Base-by-base conservation (phyloP, 192 early-diverging fungal species). In the Dissophora globulifera region DNA sequence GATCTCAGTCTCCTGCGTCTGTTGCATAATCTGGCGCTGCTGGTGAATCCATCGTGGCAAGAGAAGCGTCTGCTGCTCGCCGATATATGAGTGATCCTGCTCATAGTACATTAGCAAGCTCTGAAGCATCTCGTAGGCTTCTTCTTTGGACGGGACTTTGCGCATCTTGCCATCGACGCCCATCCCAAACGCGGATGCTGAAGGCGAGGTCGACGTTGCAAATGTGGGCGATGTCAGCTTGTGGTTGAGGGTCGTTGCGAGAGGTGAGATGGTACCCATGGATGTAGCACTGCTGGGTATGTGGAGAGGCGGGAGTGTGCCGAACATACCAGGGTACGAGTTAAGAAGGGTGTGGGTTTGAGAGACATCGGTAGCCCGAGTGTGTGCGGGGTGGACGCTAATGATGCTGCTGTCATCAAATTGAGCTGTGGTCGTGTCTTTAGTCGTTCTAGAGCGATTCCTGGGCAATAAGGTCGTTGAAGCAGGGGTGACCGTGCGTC, bases 21-120 rank as follows among this genome's bases (percentile, higher is more conserved):
- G 63, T 2, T 66, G 63, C 63, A 76, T 67, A 45, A 76, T 61
- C 46, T 76, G 72, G 3, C 72, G 62, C 40, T 76, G 72, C 30
- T 76, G 72, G 22, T 76, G 72, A 49, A 76, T 76, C 72, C 72
- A 76, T 12, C 72, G 63, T 6, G 72, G 72, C n/a, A 76, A 46
- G 30, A 76, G 72, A 8, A 76, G 25, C 3, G 72, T 76, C 31
- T 76, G 72, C 19, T 76, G 72, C 46, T 76, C 72, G 13, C 72
- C 72, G 50, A 67, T 67, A 38, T 67, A 76, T 4, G 63, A 60
- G 29, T 76, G 72, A 19, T 76, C 72, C 30, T 76, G 72, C 47
- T 76, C 72, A 32, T 76, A 76, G 40, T 76, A 76, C 63, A 76
- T 61, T 23, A 76, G 38, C 29, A 76, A 50, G 38, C 62, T 66